Evolutionary conservation across 2,329 filamentous ascomycete genomes (phyloP), one percentile per base, ranked within the genome.

Genomic region (Calonectria montana): DNA sequence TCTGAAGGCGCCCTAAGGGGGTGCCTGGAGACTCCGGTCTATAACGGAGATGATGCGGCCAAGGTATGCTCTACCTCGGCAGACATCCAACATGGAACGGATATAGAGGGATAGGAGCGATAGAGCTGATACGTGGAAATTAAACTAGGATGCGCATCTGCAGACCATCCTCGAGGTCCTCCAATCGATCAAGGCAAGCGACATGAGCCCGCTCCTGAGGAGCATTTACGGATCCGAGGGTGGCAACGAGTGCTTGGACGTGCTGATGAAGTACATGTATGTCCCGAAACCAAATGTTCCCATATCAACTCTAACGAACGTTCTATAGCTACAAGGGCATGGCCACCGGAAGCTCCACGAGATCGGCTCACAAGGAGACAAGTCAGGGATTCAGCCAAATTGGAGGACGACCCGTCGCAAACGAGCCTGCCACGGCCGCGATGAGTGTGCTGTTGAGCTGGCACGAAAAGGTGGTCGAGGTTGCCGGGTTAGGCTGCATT

Each of bases 371-470:
- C 67, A 84, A 81, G 69, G 83, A 91, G 68, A 89, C 94, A 18
- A 21, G 31, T 29, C 94, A 97, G 84, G 95, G 95, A 9, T 98
- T 98, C 86, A 96, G 94, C 80, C 96, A 98, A 85, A 90, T 96
- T 48, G 87, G 87, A 21, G 84, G 83, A 15, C 84, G 91, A 66
- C 88, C 90, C 9, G 87, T 86, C 29, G 81, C 86, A 43, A 90
- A 87, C 81, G 91, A 93, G 81, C 93, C 94, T 57, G 92, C 94
- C 73, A 94, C 94, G 41, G 93, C 95, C 69, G 94, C 93, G 66
- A 98, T 98, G 97, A 98, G 97, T 82, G 97, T 99, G 64, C 84
- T 99, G 82, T 87, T 99, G 77, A 98, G 95, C 85, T 99, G 97
- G 97, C 97, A 99, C 82, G 97, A 99, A 88, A 99, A 98, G 90